These are phyloP conservation scores for Ogataea haglerorum DNA, from an alignment of 805 yeast genomes.

Conservation along the genomic window DNA sequence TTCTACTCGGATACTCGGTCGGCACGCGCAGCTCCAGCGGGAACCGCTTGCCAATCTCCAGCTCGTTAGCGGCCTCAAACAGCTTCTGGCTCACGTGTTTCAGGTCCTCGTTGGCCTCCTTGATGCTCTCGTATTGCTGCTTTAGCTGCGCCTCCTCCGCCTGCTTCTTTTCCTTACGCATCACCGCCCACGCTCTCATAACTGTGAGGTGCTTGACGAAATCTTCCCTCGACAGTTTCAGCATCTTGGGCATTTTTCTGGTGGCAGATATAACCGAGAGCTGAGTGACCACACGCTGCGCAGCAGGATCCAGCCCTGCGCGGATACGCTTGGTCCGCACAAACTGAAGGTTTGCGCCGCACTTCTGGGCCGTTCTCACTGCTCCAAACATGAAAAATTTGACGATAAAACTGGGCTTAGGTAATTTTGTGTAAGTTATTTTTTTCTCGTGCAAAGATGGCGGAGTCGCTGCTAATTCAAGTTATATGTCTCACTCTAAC, in stretches of 20 bases:
- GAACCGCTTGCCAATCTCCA: slow-evolving; percentile 58
- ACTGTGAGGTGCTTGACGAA: slow-evolving; percentile 79
- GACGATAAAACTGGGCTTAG: background rate
- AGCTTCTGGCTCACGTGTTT: slow-evolving; percentile 48
- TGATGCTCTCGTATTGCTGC: slow-evolving; percentile 62
- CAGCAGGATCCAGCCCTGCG: slow-evolving; percentile 30
- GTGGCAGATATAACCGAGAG: slow-evolving; percentile 82
- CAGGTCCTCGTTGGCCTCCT: slow-evolving; percentile 72
- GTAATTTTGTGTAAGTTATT: background rate
- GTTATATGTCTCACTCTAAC: slow-evolving; percentile 5
- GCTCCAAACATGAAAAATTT: slow-evolving; percentile 15
- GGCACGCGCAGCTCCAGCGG: slow-evolving; percentile 86
- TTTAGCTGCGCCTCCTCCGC: slow-evolving; percentile 42
- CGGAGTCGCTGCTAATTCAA: background rate
- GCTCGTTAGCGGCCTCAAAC: slow-evolving; percentile 57
- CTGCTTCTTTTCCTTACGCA: slow-evolving; percentile 50
- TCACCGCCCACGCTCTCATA: slow-evolving; percentile 74
- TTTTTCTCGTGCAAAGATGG: slow-evolving; percentile 6
- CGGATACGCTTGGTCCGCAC: slow-evolving; percentile 37
- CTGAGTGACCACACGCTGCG: slow-evolving; percentile 39
- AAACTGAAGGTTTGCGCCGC: slow-evolving; percentile 37
- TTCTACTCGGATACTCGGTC: slow-evolving; percentile 81
- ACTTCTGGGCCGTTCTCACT: slow-evolving; percentile 6
- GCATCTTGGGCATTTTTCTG: slow-evolving; percentile 80
- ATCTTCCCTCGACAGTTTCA: slow-evolving; percentile 77